phyloP scores from a whole-genome alignment of 768 basidiomycete species.

The Mrakia blollopis region DNA sequence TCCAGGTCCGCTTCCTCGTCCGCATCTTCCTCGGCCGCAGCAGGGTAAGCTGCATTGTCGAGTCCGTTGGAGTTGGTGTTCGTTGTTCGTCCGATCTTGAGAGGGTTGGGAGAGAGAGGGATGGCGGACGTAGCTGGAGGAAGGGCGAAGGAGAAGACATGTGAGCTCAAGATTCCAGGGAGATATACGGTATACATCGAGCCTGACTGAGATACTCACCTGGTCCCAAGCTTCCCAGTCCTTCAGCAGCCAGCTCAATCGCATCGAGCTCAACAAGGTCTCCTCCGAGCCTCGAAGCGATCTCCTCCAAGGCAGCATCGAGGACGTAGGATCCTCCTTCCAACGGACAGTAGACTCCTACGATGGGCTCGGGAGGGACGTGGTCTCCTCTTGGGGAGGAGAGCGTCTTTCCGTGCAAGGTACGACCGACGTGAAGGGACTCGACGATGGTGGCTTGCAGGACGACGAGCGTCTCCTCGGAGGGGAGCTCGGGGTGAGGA shows the following conservation, averaged over 20 bases:
- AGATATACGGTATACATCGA: no score
- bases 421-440: background rate
- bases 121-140: slow-evolving; percentile 63
- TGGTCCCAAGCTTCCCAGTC: slow-evolving; percentile 72
- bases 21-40: slow-evolving; percentile 41
- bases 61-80: background rate
- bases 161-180: background rate
- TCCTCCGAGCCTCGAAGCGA: slow-evolving; percentile 65
- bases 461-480: background rate
- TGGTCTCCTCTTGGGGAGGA: background rate
- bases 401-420: background rate
- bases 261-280: slow-evolving; percentile 82
- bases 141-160: background rate
- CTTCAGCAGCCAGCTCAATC: slow-evolving; percentile 78
- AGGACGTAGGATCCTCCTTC: slow-evolving; percentile 81
- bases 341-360: slow-evolving; percentile 82
- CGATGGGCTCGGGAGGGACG: slow-evolving; percentile 58
- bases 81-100: slow-evolving; percentile 55
- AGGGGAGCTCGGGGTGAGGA: background rate
- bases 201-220: slow-evolving; percentile 35
- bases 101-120: slow-evolving; percentile 65
- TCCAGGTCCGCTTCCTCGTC: slow-evolving; percentile 53
- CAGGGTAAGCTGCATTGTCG: slow-evolving; percentile 30
- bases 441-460: slow-evolving; percentile 4
- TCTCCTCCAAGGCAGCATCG: slow-evolving; percentile 69